phyloP scores from a whole-genome alignment of 129 eudicot genomes.

The Flaveria trinervia region DNA sequence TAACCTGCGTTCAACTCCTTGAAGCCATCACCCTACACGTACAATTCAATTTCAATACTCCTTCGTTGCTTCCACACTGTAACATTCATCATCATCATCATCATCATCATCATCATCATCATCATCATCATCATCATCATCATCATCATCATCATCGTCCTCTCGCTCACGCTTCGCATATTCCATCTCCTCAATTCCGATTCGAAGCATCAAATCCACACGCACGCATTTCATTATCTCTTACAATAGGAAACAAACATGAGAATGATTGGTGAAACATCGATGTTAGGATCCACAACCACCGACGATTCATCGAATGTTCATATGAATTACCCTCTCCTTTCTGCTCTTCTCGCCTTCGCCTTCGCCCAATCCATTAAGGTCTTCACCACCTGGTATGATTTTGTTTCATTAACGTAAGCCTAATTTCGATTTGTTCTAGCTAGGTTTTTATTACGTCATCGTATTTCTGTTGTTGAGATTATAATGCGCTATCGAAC shows the following conservation, averaged over 20 bases:
- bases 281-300: constrained; percentile 36
- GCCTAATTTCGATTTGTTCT: constrained; percentile 8
- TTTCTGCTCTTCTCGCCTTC: constrained; percentile 82
- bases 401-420: neutral
- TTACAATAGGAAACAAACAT: constrained; percentile 19
- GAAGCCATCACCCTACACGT: constrained; percentile 24
- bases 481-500: neutral
- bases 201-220: neutral
- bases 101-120: constrained; percentile 17
- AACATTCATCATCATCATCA: constrained; percentile 19
- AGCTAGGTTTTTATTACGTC: constrained; percentile 10
- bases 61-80: constrained; percentile 24
- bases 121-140: constrained; percentile 21
- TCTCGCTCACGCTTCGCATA: constrained; percentile 25
- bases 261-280: constrained; percentile 43
- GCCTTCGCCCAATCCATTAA: constrained; percentile 75
- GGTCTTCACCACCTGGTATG: constrained; percentile 80
- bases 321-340: constrained; percentile 64
- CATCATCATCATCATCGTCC: constrained; percentile 20
- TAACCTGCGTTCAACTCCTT: neutral
- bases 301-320: constrained; percentile 39
- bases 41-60: neutral
- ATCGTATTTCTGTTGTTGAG: neutral
- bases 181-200: constrained; percentile 3
- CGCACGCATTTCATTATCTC: neutral